Evolutionary conservation across 225 moss, liverwort and hornwort species (phyloP), one percentile per base, ranked within the genome.

Genomic region (Neckera pumila): DNA sequence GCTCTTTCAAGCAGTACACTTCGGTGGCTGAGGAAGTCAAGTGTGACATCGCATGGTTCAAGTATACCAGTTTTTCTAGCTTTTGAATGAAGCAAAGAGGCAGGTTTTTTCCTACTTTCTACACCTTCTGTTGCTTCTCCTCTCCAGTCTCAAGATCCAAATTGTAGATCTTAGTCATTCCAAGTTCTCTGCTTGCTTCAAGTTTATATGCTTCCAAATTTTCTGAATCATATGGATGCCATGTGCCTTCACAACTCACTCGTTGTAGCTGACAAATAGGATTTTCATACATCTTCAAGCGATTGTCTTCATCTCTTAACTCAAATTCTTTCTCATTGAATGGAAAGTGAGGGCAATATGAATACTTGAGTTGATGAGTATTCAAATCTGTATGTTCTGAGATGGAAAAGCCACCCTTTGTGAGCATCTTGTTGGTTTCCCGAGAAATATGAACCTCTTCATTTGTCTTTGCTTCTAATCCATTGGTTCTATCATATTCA

Each of bases 121-220:
- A 5, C 5, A 30, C 28, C 8, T 0, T 0, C 5, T 5, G 18
- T 6, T 21, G 21, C 14, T 13, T 61, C 2, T 61, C 43, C 3
- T n/a, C 19, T 59, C 6, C 0, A 30, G 0, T 43, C 20, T 40
- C 2, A 4, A 3, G 4, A 0, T 43, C 21, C 43, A 31, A 27
- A 79, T 61, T 80, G 6, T 6, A 80, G 1, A 31, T 16, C 43
- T 4, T 61, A 3, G 61, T 61, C 61, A 80, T 80, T 61, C 7
- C 6, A 61, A 80, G 21, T 23, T 78, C 15, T 58, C 38, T 79
- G 0, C 57, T 58, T 58, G 57, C 79, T 57, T 79, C 56, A 79
- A 79, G 57, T 25, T 79, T 79, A 57, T 79, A 79, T 0, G 38
- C 38, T 38, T 56, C 79, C 11, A 79, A n/a, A 22, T 27, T 38